Evolutionary conservation across 1,284 basidiomycete species (phyloP).

Genomic region (Microbotryum scabiosae): DNA sequence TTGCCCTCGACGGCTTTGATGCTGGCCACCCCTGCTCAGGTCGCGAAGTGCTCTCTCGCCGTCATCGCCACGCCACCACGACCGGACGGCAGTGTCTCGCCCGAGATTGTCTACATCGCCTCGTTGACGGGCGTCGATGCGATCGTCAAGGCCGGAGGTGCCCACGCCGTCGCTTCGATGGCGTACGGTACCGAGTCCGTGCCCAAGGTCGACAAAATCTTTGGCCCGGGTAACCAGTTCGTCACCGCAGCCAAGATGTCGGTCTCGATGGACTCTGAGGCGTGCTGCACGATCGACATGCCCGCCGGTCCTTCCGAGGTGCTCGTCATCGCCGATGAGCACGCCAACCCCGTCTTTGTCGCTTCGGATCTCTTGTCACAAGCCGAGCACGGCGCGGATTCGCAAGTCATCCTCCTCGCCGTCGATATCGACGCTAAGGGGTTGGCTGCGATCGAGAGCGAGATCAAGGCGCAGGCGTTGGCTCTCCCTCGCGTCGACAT

Average conservation of each 20-base stretch:
- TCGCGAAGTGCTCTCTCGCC: constrained; percentile 86
- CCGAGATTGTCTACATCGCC: constrained; percentile 92
- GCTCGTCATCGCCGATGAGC: constrained; percentile 83
- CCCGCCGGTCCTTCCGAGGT: constrained; percentile 97
- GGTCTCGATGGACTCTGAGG: constrained; percentile 72
- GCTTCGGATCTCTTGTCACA: constrained; percentile 95
- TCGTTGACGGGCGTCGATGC: constrained; percentile 76
- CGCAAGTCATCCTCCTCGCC: constrained; percentile 88
- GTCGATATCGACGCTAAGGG: constrained; percentile 58
- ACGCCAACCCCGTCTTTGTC: constrained; percentile 79
- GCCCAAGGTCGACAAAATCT: constrained; percentile 99
- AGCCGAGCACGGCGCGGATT: constrained; percentile 96
- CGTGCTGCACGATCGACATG: constrained; percentile 96
- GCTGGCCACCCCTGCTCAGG: constrained; percentile 96
- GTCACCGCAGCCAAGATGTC: constrained; percentile 98
- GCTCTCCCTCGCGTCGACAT: constrained; percentile 83
- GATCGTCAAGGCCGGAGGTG: constrained; percentile 88
- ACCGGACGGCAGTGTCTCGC: constrained; percentile 78
- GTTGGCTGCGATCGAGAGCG: constrained; percentile 66
- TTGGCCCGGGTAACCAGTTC: constrained; percentile 98
- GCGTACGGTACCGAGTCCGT: constrained; percentile 93
- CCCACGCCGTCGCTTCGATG: constrained; percentile 93
- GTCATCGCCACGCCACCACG: constrained; percentile 93
- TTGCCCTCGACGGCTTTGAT: constrained; percentile 95
- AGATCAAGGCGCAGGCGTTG: constrained; percentile 80